phyloP scores from a whole-genome alignment of 805 yeast genomes.

The Saturnispora gosingensis region DNA sequence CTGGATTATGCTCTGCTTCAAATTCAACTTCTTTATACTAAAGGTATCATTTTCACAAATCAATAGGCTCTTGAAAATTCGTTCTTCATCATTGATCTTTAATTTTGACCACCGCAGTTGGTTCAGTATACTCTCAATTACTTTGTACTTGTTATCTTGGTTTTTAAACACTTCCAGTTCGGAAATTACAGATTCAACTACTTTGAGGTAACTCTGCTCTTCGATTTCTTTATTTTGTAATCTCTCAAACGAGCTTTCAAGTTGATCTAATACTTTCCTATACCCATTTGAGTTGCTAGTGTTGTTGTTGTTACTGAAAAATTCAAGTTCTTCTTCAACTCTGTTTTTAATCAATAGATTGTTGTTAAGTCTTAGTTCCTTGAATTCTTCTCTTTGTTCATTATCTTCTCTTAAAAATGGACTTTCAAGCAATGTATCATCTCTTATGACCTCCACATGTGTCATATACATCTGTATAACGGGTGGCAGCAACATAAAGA shows the following conservation, averaged over 20 bases:
- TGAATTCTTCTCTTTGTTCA: not conserved
- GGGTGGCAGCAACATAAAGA: conserved; percentile 24
- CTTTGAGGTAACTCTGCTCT: not conserved
- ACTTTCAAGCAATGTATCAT: conserved; percentile 19
- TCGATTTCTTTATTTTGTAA: not conserved
- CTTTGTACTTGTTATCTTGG: not conserved
- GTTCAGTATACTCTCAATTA: not conserved
- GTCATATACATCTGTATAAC: conserved; percentile 22
- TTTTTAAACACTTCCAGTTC: not conserved
- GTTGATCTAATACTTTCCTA: not conserved
- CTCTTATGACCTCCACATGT: conserved; percentile 23
- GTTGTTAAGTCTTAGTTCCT: not conserved
- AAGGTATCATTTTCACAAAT: not conserved
- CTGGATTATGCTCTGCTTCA: conserved; percentile 1
- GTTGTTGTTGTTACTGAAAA: not conserved
- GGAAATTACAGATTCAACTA: not conserved
- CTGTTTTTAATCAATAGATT: not conserved
- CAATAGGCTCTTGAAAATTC: conserved; percentile 1
- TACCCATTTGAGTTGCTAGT: not conserved
- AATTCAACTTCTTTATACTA: not conserved
- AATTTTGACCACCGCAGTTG: conserved; percentile 4
- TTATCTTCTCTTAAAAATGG: conserved; percentile 4
- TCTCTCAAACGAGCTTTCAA: not conserved
- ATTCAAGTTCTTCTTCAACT: not conserved
- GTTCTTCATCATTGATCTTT: not conserved